These are phyloP conservation scores for Aspergillus bombycis DNA, from an alignment of 2,329 filamentous ascomycete species.

Conservation along the genomic window DNA sequence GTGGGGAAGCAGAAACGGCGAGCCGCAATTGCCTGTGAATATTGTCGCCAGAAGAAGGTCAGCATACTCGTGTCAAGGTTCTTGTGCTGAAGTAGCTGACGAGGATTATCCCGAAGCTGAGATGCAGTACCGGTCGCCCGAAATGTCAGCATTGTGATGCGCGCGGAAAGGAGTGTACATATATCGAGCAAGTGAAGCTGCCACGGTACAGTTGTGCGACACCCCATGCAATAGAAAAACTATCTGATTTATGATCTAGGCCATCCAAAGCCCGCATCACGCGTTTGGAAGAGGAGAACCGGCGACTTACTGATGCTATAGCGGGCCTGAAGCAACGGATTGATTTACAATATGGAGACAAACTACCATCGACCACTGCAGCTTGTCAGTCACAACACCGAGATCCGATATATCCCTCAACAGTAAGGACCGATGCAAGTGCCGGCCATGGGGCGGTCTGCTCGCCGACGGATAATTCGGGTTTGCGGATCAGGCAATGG, in stretches of 20 bases:
- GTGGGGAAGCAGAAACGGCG: background rate
- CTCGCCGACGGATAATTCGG: no score
- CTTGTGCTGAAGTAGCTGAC: no score
- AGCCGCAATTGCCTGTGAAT: background rate
- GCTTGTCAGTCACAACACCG: no score
- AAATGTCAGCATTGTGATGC: background rate
- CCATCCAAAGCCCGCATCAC: background rate
- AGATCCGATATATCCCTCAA: no score
- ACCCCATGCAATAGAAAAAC: no score
- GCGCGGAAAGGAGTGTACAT: background rate
- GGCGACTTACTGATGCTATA: background rate
- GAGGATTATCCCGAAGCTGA: background rate
- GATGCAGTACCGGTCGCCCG: slow-evolving; percentile 1
- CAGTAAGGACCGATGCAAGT: no score
- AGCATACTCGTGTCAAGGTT: background rate
- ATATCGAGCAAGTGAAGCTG: background rate
- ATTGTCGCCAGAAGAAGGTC: slow-evolving; percentile 6
- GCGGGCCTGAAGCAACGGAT: background rate
- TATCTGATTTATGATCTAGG: background rate
- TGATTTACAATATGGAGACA: no score
- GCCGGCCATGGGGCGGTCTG: no score
- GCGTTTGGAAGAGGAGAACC: background rate
- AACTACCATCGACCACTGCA: no score
- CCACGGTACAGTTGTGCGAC: background rate
- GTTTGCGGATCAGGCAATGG: no score